A percentile compares a stretch with the other conserved stretches of the same genome.
phyloP scores from a whole-genome alignment of 2,329 filamentous ascomycete species.

The Cladosporium austrohemisphaericum region DNA sequence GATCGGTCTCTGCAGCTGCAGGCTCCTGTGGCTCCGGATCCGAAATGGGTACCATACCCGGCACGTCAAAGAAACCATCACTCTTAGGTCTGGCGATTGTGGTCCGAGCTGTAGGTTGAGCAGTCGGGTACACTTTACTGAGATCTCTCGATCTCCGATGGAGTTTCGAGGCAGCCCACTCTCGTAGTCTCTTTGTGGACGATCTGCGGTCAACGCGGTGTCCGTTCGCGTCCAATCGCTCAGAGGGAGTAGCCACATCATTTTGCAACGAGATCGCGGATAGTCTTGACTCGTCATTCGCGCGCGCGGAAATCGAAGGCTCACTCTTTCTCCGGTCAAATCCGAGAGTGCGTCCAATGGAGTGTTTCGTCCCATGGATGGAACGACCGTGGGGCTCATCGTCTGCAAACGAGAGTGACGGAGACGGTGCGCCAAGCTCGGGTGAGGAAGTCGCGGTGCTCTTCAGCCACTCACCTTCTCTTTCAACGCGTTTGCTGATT shows the following conservation, averaged over 20 bases:
- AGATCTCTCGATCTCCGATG: conserved; percentile 18
- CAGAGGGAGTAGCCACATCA: not conserved
- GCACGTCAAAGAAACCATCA: conserved; percentile 14
- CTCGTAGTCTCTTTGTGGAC: conserved; percentile 64
- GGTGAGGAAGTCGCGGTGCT: conserved; percentile 15
- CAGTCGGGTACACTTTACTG: conserved; percentile 12
- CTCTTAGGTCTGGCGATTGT: conserved; percentile 13
- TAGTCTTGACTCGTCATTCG: conserved; percentile 24
- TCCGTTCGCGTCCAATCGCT: not conserved
- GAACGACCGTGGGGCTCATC: not conserved
- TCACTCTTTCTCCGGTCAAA: conserved; percentile 51
- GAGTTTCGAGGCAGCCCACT: conserved; percentile 54
- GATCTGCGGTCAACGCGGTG: conserved; percentile 21
- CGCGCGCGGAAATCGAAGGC: conserved; percentile 30
- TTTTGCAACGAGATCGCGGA: conserved; percentile 33
- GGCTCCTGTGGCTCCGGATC: not conserved
- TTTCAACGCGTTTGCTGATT: conserved; percentile 27
- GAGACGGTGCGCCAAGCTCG: not conserved
- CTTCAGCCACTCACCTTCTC: conserved; percentile 32
- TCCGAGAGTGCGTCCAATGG: conserved; percentile 59
- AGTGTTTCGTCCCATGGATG: conserved; percentile 57
- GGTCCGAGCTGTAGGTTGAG: not conserved
- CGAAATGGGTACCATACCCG: conserved; percentile 8
- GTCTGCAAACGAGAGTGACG: conserved; percentile 6
- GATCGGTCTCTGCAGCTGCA: conserved; percentile 29